Conservation (phyloP, 257 asterid genomes). For the Mentha longifolia region DNA sequence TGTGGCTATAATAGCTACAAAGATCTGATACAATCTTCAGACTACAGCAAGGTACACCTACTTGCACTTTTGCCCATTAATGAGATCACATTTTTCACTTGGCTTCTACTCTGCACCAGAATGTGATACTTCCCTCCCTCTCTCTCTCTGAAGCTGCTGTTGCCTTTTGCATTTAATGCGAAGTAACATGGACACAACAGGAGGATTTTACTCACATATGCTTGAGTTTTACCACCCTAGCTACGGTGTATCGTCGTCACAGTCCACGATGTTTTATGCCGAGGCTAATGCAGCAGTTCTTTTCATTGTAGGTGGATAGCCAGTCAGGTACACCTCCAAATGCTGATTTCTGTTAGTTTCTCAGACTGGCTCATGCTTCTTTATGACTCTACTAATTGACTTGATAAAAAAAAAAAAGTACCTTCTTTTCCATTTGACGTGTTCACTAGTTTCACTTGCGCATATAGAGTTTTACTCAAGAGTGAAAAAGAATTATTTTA, state of each 20-base stretch:
- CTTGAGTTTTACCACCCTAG: background rate
- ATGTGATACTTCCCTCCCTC: background rate
- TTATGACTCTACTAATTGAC: background rate
- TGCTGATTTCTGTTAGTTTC: background rate
- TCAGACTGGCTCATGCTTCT: background rate
- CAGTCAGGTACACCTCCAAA: background rate
- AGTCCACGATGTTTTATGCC: background rate
- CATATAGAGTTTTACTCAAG: background rate
- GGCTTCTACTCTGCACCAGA: background rate
- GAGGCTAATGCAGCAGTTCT: background rate
- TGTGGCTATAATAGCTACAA: constrained; percentile 76
- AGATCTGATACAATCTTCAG: constrained; percentile 39
- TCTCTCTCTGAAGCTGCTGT: background rate
- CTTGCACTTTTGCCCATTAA: constrained; percentile 21
- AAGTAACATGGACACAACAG: background rate
- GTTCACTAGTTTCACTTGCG: background rate
- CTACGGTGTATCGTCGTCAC: background rate
- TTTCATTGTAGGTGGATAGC: background rate
- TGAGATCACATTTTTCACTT: constrained; percentile 18
- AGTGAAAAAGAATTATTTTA: background rate
- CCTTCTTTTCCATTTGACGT: background rate
- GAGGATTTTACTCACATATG: background rate
- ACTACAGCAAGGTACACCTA: background rate
- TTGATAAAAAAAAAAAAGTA: background rate
- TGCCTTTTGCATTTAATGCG: background rate